Evolutionary conservation across 2,329 filamentous ascomycete species (phyloP), one percentile per base, ranked within the genome.

Genomic region (Aspergillus sp.): DNA sequence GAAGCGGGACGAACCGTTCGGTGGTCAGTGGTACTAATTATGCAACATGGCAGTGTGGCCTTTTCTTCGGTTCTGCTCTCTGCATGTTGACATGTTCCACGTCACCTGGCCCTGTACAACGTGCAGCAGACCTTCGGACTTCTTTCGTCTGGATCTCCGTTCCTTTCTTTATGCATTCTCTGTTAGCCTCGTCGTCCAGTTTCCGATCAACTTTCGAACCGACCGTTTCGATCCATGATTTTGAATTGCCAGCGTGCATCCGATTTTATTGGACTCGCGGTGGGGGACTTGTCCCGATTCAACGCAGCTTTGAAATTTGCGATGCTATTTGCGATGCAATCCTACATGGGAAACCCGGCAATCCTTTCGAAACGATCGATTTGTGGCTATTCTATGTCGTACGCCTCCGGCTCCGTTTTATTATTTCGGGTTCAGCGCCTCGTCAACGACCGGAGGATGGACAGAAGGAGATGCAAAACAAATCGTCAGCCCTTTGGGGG

Each of bases 1-100:
- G 58, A 71, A 66, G 63, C 65, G 63, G 58, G 67, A 71, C 51
- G 66, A 70, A 56, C 63, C 63, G 69, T 62, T 71, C 49, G 59
- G 58, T 52, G 53, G 53, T 55, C 57, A 58, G 44, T 66, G 62
- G 61, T 64, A 64, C 53, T 65, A 52, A 63, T 58, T 43, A 38
- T 55, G 50, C 42, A 50, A 43, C 45, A 53, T 44, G 41, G 47
- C 44, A 40, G 50, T 33, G 48, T 44, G 51, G 50, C 44, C 47
- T 42, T 45, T 39, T 43, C 38, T 39, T 33, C 24, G 33, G 33
- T 48, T 44, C 26, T 37, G 33, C 44, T 48, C 48, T 37, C 43
- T 52, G 47, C 44, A 33, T 51, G 44, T 43, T 52, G 43, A 40
- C 42, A 46, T 14, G 24, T 17, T 24, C 17, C 36, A 44, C 44